Evolutionary conservation across 305 asterid species (phyloP).

Genomic region (Solanum hybrid): DNA sequence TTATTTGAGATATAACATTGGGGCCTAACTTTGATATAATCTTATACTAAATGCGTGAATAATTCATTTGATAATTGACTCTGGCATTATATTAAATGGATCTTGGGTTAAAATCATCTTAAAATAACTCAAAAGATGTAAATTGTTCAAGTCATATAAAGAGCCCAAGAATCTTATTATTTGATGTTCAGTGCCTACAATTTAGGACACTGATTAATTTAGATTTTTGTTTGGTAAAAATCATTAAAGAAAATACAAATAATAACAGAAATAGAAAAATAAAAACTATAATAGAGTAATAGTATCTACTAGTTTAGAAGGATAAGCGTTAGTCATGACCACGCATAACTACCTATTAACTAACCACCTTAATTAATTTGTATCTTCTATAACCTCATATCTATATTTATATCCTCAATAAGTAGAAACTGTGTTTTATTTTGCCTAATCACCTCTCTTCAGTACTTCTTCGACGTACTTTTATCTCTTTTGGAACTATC

Average conservation of each 20-base stretch:
- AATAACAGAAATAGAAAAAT: not conserved
- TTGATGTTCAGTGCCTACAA: not conserved
- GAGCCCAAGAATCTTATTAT: not conserved
- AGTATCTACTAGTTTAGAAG: not conserved
- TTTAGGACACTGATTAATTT: not conserved
- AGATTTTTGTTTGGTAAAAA: no score
- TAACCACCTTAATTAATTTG: not conserved
- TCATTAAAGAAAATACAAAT: not conserved
- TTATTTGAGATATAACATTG: not conserved
- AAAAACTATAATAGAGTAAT: not conserved
- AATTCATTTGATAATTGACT: not conserved
- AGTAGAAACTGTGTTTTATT: not conserved
- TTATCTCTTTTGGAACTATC: not conserved
- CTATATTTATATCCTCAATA: not conserved
- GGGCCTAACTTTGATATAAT: not conserved
- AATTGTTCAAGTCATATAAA: not conserved
- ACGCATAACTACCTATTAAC: not conserved
- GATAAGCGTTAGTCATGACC: not conserved
- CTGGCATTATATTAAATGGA: not conserved
- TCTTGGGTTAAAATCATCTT: not conserved
- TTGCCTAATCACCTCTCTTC: not conserved
- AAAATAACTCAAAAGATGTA: not conserved
- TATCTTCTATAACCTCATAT: not conserved
- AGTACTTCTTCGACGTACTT: not conserved
- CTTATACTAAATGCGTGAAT: not conserved